phyloP scores from a whole-genome alignment of 2,329 filamentous ascomycete genomes.

The Ambrosiella beaveri region DNA sequence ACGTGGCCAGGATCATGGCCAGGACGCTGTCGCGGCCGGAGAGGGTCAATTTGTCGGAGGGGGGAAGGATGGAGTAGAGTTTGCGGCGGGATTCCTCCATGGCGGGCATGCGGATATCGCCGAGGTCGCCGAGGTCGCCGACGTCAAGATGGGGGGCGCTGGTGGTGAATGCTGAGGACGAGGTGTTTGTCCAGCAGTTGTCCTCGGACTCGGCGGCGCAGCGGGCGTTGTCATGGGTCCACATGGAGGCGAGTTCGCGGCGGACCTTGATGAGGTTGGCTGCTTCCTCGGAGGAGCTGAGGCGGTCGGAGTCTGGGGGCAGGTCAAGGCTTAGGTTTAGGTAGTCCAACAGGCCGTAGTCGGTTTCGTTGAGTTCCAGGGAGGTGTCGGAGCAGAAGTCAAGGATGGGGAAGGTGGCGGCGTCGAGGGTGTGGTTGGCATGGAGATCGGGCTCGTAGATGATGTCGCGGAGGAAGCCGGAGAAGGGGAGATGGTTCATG shows the following conservation, averaged over 20 bases:
- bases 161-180: conserved; percentile 16
- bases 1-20: conserved; percentile 44
- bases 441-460: conserved; percentile 30
- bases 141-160: conserved; percentile 22
- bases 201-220: conserved; percentile 23
- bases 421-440: conserved; percentile 20
- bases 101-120: conserved; percentile 16
- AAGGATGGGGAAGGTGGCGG: conserved; percentile 27
- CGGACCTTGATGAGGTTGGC: conserved; percentile 9
- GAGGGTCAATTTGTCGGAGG: conserved; percentile 26
- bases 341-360: conserved; percentile 31
- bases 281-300: conserved; percentile 28
- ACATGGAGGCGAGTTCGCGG: conserved; percentile 8
- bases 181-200: conserved; percentile 23
- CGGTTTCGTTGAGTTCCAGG: conserved; percentile 33
- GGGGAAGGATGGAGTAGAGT: conserved; percentile 22
- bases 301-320: neutral
- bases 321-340: conserved; percentile 8
- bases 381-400: conserved; percentile 33
- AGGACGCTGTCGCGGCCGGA: conserved; percentile 43
- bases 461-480: conserved; percentile 33
- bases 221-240: conserved; percentile 5
- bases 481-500: conserved; percentile 24
- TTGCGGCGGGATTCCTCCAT: conserved; percentile 24
- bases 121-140: too few relatives aligned